Evolutionary conservation across 2,329 filamentous ascomycete genomes (phyloP).

Genomic region (Botrytis pseudocinerea): DNA sequence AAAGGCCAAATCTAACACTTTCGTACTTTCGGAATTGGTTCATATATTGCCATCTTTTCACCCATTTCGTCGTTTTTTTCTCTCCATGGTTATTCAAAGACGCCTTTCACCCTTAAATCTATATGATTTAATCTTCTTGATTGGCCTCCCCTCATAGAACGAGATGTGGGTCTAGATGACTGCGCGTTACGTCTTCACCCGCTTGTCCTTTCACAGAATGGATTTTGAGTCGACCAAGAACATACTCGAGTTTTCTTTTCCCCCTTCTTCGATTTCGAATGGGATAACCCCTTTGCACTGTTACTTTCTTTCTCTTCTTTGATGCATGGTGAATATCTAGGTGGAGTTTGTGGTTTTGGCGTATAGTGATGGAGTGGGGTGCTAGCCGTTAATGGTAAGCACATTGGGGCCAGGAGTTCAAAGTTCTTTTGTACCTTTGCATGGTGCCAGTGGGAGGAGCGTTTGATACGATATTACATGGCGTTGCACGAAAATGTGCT

Average conservation of each 20-base stretch:
- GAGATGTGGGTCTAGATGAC: constrained; percentile 19
- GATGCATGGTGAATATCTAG: constrained; percentile 21
- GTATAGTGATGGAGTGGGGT: constrained; percentile 4
- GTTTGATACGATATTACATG: background rate
- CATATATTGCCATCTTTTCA: constrained; percentile 23
- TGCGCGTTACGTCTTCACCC: constrained; percentile 6
- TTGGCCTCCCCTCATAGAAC: constrained; percentile 13
- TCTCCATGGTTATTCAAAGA: constrained; percentile 13
- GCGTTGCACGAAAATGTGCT: background rate
- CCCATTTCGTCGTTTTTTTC: constrained; percentile 25
- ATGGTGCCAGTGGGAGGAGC: constrained; percentile 9
- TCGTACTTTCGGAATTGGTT: constrained; percentile 24
- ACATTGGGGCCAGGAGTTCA: constrained; percentile 12
- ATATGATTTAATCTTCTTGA: constrained; percentile 9
- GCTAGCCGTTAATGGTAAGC: constrained; percentile 18
- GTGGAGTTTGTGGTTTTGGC: constrained; percentile 13
- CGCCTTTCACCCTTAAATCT: constrained; percentile 10
- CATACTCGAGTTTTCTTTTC: constrained; percentile 18
- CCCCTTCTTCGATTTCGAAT: constrained; percentile 15
- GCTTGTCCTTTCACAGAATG: constrained; percentile 18
- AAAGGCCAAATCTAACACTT: constrained; percentile 81
- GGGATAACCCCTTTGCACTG: constrained; percentile 1
- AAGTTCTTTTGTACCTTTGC: background rate
- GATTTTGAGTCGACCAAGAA: constrained; percentile 14
- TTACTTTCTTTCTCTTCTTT: constrained; percentile 4